Evolutionary conservation across 75 land plant species (phyloP).

Genomic region (Cupressus sempervirens): DNA sequence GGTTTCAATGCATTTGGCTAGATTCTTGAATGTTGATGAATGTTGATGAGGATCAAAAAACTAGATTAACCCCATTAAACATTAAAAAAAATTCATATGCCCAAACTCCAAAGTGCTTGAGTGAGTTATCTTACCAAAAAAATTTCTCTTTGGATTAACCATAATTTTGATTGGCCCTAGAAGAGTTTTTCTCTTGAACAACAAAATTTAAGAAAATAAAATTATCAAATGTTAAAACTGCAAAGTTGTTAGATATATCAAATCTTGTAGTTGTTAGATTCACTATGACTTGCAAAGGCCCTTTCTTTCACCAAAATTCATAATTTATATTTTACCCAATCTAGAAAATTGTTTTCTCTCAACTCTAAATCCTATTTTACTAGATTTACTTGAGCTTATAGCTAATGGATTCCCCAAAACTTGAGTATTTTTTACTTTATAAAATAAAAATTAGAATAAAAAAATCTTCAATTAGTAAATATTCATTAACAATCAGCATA

Average conservation of each 20-base stretch:
- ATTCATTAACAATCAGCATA: not conserved
- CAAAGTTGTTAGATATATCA: not conserved
- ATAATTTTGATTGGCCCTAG: not conserved
- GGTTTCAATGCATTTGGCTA: slow-evolving; percentile 37
- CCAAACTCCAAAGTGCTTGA: not conserved
- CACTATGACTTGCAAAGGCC: not conserved
- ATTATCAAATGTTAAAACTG: too few relatives aligned
- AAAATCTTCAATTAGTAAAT: too few relatives aligned
- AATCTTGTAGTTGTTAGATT: not conserved
- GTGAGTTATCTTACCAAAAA: not conserved
- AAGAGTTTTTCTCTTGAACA: not conserved
- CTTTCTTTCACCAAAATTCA: not conserved
- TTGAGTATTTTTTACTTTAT: too few relatives aligned
- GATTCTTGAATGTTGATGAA: not conserved
- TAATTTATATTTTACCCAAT: not conserved
- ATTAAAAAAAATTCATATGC: not conserved
- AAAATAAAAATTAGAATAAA: too few relatives aligned
- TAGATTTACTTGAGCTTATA: not conserved
- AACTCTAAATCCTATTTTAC: too few relatives aligned
- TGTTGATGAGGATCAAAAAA: not conserved
- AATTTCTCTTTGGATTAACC: not conserved
- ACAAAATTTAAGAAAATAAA: too few relatives aligned
- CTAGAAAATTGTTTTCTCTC: not conserved
- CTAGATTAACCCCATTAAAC: not conserved
- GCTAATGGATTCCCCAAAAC: too few relatives aligned